Evolutionary conservation across 108 stramenopile species (phyloP), one percentile per base, ranked within the genome.

Genomic region (Cyclostephanos tholiformis): DNA sequence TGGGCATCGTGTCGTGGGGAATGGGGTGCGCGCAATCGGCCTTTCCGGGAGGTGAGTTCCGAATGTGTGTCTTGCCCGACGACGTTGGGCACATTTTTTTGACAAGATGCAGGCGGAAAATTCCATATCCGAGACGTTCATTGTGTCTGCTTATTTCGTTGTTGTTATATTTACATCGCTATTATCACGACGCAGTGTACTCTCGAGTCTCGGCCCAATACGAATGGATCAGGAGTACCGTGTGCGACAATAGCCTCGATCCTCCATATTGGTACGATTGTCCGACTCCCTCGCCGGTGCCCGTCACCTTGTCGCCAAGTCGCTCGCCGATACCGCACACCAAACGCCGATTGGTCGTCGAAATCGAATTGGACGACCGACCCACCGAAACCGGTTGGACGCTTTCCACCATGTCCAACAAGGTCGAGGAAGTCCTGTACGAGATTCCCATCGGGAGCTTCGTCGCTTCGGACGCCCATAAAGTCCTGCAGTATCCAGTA

Each of bases 261-360:
- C 86, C 86, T 5, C 89, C 89, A 2, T 59, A 17, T n/a, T 71
- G 82, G 27, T 75, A 83, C 43, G 35, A 84, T 25, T 89, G 88
- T 69, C 39, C 27, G 27, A 63, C 50, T 0, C 50, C 30, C 0
- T n/a, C 53, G 11, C 73, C 73, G 9, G 73, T 27, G 13, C 39
- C 69, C 71, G 60, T n/a, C 49, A 38, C 14, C 43, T 62, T 61
- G 0, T 26, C 48, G 25, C 78, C 78, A 4, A 72, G 71, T 63
- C 50, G 66, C 17, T 72, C 78, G 29, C 71, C 78, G 23, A 26
- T 79, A 27, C 57, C 64, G 26, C 69, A 79, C 19, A 79, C 79
- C n/a, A 44, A 77, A 41, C 83, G 76, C 52, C 72, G 63, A n/a
- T 32, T 85, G 39, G 23, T 69, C 39, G 51, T 79, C 36, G 57